These are phyloP conservation scores for Aspergillus baeticus DNA, from an alignment of 495 filamentous ascomycete genomes.

Conservation along the genomic window DNA sequence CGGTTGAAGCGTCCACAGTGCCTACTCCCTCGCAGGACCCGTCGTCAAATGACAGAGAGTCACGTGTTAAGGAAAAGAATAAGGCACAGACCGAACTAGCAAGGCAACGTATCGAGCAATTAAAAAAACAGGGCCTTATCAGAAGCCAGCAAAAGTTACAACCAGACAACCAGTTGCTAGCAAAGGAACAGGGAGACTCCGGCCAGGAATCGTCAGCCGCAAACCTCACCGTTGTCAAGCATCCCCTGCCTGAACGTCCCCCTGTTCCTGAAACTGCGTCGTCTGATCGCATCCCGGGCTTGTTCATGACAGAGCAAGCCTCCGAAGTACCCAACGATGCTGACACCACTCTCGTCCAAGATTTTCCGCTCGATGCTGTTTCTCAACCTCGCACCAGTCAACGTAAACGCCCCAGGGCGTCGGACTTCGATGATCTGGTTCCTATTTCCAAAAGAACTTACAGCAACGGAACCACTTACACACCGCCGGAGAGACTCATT, in stretches of 20 bases:
- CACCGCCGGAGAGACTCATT: slow-evolving; percentile 33
- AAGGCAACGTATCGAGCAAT: slow-evolving; percentile 49
- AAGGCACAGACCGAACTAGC: slow-evolving; percentile 57
- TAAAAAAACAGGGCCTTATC: slow-evolving; percentile 43
- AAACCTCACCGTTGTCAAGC: slow-evolving; percentile 25
- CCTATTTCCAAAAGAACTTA: slow-evolving; percentile 62
- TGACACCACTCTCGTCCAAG: slow-evolving; percentile 8
- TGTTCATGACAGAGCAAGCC: slow-evolving; percentile 45
- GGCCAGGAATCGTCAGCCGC: slow-evolving; percentile 1
- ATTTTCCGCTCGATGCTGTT: slow-evolving; percentile 23
- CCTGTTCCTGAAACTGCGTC: slow-evolving; percentile 28
- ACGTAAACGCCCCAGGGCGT: slow-evolving; percentile 81
- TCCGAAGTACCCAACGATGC: slow-evolving; percentile 6
- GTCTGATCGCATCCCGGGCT: slow-evolving; percentile 49
- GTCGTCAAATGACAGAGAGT: slow-evolving; percentile 21
- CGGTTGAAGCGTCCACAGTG: slow-evolving; percentile 8
- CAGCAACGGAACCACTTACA: slow-evolving; percentile 33
- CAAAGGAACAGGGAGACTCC: slow-evolving; percentile 6
- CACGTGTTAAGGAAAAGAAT: slow-evolving; percentile 48
- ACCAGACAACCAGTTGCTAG: slow-evolving; percentile 6
- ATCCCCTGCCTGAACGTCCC: slow-evolving; percentile 46
- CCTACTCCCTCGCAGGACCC: slow-evolving; percentile 12
- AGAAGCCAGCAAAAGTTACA: slow-evolving; percentile 32
- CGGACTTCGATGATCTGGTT: slow-evolving; percentile 66
- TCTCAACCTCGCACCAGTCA: slow-evolving; percentile 30